phyloP scores from a whole-genome alignment of 495 filamentous ascomycete genomes.

The Haplographium delicatum region DNA sequence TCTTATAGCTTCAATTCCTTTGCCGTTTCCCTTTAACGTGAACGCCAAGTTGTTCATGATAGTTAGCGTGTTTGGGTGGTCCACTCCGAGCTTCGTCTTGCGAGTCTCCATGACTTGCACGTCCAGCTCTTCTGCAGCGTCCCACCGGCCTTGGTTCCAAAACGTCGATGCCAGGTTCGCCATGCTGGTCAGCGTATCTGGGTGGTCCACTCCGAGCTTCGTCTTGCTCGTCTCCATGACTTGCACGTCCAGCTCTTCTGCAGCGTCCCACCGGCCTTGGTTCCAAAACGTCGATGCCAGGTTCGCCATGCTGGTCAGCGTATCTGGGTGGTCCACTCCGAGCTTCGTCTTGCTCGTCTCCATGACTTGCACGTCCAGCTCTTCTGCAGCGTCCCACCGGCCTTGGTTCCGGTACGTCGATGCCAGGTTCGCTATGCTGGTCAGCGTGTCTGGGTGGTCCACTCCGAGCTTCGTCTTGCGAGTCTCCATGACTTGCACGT shows the following conservation, averaged over 20 bases:
- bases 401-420: conserved; percentile 26
- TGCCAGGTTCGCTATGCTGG: conserved; percentile 27
- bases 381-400: conserved; percentile 28
- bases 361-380: too few species aligned
- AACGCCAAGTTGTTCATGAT: conserved; percentile 29
- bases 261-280: conserved; percentile 29
- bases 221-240: not conserved
- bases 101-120: conserved; percentile 15
- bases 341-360: conserved; percentile 19
- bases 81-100: conserved; percentile 24
- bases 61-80: conserved; percentile 31
- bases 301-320: conserved; percentile 29
- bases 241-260: conserved; percentile 24
- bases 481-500: conserved; percentile 22
- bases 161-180: conserved; percentile 28
- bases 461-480: conserved; percentile 24
- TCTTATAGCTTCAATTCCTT: conserved; percentile 8
- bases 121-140: conserved; percentile 28
- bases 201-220: conserved; percentile 28
- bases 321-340: conserved; percentile 30
- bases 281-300: conserved; percentile 25
- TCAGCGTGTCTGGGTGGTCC: conserved; percentile 32
- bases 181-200: conserved; percentile 30
- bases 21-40: conserved; percentile 24
- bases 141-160: conserved; percentile 23